Conservation (phyloP, 805 yeast species). For the Suhomyces prunicola region DNA sequence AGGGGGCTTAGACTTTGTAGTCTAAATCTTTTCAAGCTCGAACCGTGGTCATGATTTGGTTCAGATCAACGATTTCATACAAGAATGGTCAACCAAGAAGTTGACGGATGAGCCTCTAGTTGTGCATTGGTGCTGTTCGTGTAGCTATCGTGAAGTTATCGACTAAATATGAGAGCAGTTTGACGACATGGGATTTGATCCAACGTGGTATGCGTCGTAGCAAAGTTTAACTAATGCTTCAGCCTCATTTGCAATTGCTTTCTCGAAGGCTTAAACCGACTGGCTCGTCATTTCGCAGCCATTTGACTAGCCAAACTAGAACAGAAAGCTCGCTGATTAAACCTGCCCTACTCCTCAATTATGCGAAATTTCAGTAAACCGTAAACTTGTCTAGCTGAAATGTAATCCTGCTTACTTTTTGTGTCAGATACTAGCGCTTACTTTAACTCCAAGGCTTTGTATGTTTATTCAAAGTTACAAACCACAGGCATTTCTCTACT, state of each 20-base stretch:
- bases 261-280: too few species aligned
- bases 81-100: not conserved
- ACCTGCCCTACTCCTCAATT: not conserved
- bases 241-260: too few species aligned
- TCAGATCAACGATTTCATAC: not conserved
- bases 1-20: not conserved
- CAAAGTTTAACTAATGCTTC: not conserved
- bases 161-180: not conserved
- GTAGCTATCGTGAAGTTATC: not conserved
- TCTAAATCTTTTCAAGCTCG: not conserved
- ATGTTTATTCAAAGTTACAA: not conserved
- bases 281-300: too few species aligned
- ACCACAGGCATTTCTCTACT: not conserved
- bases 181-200: not conserved
- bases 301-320: too few species aligned
- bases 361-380: too few species aligned
- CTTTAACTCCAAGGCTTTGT: too few species aligned
- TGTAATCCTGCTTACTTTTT: not conserved
- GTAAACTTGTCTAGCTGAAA: too few species aligned
- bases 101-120: not conserved
- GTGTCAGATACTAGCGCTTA: not conserved
- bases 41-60: not conserved
- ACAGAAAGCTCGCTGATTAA: not conserved
- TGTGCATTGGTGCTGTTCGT: not conserved
- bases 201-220: not conserved